Conservation (phyloP, 163 green algal genomes). For the Scenedesmus sp. region DNA sequence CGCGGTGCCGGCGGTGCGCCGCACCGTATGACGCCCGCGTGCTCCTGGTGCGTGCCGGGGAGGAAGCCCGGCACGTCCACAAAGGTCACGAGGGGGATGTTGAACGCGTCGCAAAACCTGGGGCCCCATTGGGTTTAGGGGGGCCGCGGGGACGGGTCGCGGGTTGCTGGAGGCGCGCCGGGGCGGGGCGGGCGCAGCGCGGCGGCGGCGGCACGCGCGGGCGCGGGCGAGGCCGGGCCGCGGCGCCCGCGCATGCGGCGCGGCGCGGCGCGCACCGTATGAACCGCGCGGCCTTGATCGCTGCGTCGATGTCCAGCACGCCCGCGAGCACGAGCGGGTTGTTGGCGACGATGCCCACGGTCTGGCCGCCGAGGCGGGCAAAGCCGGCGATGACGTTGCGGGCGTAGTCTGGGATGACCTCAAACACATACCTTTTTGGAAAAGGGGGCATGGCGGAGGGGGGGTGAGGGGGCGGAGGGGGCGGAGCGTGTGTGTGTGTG, state of each 20-base stretch:
- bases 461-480: too few relatives aligned
- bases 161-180: too few relatives aligned
- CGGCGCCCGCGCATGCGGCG: too few relatives aligned
- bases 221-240: too few relatives aligned
- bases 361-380: slow-evolving; percentile 64
- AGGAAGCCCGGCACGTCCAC: slow-evolving; percentile 83
- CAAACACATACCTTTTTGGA: slow-evolving; percentile 47
- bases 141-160: slow-evolving; percentile 62
- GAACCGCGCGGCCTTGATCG: slow-evolving; percentile 60
- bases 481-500: too few relatives aligned
- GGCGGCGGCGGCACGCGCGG: too few relatives aligned
- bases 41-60: slow-evolving; percentile 71
- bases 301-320: slow-evolving; percentile 79
- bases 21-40: too few relatives aligned
- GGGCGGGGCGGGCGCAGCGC: too few relatives aligned
- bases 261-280: too few relatives aligned
- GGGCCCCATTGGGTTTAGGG: too few relatives aligned
- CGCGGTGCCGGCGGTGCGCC: too few relatives aligned
- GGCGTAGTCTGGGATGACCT: slow-evolving; percentile 58
- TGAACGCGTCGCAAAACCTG: slow-evolving; percentile 83
- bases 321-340: slow-evolving; percentile 72
- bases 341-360: slow-evolving; percentile 79
- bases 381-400: slow-evolving; percentile 79
- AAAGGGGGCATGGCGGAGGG: too few relatives aligned
- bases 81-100: slow-evolving; percentile 78